These are phyloP conservation scores for Russula foetens DNA, from an alignment of 768 basidiomycete species.

Conservation along the genomic window DNA sequence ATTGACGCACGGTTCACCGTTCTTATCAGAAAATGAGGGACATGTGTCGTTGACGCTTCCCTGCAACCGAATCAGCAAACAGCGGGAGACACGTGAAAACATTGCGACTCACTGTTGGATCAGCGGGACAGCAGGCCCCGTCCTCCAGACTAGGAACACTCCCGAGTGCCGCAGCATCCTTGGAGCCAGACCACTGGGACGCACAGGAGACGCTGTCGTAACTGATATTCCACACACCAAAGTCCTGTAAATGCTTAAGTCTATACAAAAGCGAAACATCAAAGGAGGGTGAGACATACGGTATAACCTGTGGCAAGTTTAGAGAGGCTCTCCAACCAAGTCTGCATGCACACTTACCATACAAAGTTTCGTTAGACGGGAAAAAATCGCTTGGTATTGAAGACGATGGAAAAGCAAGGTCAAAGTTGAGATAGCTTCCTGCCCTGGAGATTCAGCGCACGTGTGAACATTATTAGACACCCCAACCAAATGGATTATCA, in stretches of 20 bases:
- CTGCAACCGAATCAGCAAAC: slow-evolving; percentile 1
- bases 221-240: slow-evolving; percentile 80
- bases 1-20: slow-evolving; percentile 51
- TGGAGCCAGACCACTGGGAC: slow-evolving; percentile 54
- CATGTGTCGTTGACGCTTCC: slow-evolving; percentile 37
- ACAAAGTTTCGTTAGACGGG: slow-evolving; percentile 57
- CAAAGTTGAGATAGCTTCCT: slow-evolving; percentile 69
- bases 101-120: slow-evolving; percentile 44
- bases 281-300: slow-evolving; percentile 23
- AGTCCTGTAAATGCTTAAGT: slow-evolving; percentile 42
- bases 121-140: slow-evolving; percentile 63
- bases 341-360: slow-evolving; percentile 37
- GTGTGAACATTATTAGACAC: slow-evolving; percentile 1
- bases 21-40: slow-evolving; percentile 61
- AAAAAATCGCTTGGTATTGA: slow-evolving; percentile 66
- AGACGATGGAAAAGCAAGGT: slow-evolving; percentile 67
- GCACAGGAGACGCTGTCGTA: slow-evolving; percentile 60
- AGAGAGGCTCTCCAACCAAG: neutral
- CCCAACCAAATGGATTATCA: neutral
- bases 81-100: neutral
- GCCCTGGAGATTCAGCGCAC: slow-evolving; percentile 35
- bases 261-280: neutral
- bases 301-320: slow-evolving; percentile 29
- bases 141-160: slow-evolving; percentile 50
- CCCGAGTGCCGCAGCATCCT: slow-evolving; percentile 54